Evolutionary conservation across 805 yeast species (phyloP).

Genomic region (Gaillardinia entomophila): DNA sequence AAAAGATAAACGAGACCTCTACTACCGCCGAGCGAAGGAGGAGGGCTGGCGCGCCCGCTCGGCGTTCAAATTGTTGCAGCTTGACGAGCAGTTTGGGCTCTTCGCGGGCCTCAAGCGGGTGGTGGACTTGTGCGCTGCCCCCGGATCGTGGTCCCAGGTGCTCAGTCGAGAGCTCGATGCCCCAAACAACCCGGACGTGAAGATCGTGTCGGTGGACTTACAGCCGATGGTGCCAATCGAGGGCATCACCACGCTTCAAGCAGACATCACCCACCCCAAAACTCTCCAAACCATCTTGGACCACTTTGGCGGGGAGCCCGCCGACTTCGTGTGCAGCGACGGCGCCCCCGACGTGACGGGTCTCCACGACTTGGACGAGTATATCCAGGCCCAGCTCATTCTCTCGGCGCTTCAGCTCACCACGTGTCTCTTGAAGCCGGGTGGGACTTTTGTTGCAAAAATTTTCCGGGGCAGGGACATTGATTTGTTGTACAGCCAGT

Average conservation of each 20-base stretch:
- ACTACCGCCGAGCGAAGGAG: conserved; percentile 91
- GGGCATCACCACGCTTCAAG: conserved; percentile 86
- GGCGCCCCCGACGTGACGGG: conserved; percentile 99
- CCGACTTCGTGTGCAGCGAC: conserved; percentile 94
- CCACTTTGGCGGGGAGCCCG: conserved; percentile 84
- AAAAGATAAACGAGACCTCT: conserved; percentile 90
- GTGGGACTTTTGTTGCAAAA: conserved; percentile 93
- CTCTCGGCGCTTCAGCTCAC: conserved; percentile 89
- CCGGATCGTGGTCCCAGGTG: conserved; percentile 98
- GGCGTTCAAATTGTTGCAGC: conserved; percentile 87
- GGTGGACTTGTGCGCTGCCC: conserved; percentile 97
- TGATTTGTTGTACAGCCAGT: conserved; percentile 87
- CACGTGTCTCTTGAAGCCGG: conserved; percentile 79
- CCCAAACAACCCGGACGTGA: conserved; percentile 38
- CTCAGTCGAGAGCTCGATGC: conserved; percentile 56
- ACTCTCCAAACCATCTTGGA: conserved; percentile 72
- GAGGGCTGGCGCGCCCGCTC: conserved; percentile 98
- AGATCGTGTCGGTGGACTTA: conserved; percentile 89
- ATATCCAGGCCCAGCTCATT: conserved; percentile 91
- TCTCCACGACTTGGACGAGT: conserved; percentile 92
- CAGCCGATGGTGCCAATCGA: conserved; percentile 98
- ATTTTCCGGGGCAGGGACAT: conserved; percentile 95
- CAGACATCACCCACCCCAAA: conserved; percentile 95
- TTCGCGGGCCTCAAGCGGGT: conserved; percentile 72
- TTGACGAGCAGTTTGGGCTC: conserved; percentile 84